phyloP scores from a whole-genome alignment of 768 basidiomycete species.

The Tulasnella sp. region DNA sequence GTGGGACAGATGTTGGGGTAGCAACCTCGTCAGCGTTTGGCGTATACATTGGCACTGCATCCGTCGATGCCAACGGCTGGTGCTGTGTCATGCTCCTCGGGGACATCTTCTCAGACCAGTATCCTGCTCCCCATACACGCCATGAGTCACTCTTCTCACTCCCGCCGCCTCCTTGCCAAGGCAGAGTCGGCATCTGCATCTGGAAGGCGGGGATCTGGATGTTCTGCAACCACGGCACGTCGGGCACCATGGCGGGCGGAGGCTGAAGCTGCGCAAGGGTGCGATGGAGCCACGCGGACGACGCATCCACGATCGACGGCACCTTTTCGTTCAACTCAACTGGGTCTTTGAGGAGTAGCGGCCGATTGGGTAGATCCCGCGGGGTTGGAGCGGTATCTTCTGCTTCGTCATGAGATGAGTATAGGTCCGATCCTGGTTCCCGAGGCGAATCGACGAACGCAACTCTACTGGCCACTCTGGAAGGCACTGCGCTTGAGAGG shows the following conservation, averaged over 20 bases:
- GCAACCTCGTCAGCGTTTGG: constrained; percentile 17
- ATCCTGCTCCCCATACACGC: constrained; percentile 20
- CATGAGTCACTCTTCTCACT: constrained; percentile 25
- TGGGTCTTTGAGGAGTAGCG: constrained; percentile 10
- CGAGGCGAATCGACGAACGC: background rate
- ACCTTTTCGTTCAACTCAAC: constrained; percentile 27
- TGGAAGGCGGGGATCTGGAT: constrained; percentile 33
- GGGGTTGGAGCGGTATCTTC: background rate
- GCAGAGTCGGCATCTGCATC: constrained; percentile 49
- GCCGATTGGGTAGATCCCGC: background rate
- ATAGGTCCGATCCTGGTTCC: constrained; percentile 8
- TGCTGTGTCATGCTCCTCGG: constrained; percentile 34
- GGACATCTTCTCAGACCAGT: constrained; percentile 68
- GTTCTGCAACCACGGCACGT: constrained; percentile 34
- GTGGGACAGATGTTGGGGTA: constrained; percentile 18
- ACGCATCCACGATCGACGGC: constrained; percentile 29
- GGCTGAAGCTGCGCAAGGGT: constrained; percentile 51
- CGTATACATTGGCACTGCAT: constrained; percentile 5
- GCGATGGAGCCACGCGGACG: constrained; percentile 62
- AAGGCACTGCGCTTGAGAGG: constrained; percentile 3
- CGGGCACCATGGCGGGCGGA: constrained; percentile 47
- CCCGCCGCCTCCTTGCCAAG: constrained; percentile 37
- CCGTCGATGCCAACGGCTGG: background rate
- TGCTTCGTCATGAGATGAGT: constrained; percentile 11
- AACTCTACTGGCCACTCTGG: background rate